Percentiles rank a stretch among this genome's conserved stretches.
Conservation (phyloP, 495 filamentous ascomycete genomes). For the Penicillium taxi region DNA sequence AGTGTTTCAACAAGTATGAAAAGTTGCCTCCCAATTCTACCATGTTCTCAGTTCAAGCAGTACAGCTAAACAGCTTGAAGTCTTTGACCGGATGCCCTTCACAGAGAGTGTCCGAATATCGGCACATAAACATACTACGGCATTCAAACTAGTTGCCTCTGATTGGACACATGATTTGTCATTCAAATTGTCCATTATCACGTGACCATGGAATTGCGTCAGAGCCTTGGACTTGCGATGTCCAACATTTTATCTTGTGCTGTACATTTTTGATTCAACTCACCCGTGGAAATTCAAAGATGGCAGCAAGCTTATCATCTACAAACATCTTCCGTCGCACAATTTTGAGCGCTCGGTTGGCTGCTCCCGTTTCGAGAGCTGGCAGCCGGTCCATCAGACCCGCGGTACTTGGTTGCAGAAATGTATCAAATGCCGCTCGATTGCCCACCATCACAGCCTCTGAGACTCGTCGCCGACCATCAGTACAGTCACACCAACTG, state of each 20-base stretch:
- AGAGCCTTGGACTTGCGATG: conserved; percentile 20
- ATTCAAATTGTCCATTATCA: conserved; percentile 20
- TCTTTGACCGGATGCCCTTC: too few species aligned
- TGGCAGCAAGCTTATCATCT: conserved; percentile 31
- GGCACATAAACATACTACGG: too few species aligned
- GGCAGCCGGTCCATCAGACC: conserved; percentile 22
- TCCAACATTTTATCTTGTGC: conserved; percentile 6
- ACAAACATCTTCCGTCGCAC: conserved; percentile 31
- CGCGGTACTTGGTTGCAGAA: conserved; percentile 26
- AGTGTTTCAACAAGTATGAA: too few species aligned
- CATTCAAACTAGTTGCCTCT: conserved; percentile 16
- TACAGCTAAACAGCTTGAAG: too few species aligned
- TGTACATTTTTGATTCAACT: conserved; percentile 2
- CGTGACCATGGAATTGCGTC: conserved; percentile 33
- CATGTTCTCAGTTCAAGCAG: too few species aligned
- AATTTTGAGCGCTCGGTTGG: conserved; percentile 21
- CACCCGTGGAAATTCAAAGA: conserved; percentile 9
- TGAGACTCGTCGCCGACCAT: conserved; percentile 39
- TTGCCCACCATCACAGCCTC: conserved; percentile 45
- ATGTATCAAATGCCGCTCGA: conserved; percentile 31
- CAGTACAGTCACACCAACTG: conserved; percentile 41
- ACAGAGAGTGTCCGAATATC: too few species aligned
- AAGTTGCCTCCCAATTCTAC: too few species aligned
- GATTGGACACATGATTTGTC: conserved; percentile 31
- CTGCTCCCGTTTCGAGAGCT: conserved; percentile 20